Base-by-base conservation (phyloP, 352 stramenopile genomes). In the Pythium folliculosum region DNA sequence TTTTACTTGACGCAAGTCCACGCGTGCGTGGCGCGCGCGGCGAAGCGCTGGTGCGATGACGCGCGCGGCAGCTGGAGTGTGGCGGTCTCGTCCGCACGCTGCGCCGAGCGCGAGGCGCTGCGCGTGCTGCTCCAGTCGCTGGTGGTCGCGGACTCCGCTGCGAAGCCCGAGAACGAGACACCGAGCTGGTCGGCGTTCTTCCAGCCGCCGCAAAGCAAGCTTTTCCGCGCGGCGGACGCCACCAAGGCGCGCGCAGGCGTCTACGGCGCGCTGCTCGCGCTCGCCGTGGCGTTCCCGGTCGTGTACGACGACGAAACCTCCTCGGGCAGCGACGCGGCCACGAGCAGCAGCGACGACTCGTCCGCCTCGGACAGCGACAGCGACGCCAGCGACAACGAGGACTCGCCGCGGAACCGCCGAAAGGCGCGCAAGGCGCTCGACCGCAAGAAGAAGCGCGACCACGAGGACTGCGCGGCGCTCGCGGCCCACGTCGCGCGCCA, bases 251-350 rank as follows among this genome's bases (percentile, higher is more conserved):
- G 85, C 43, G 82, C 82, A 38, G 80, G 81, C 60, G 68, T 88
- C 12, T 87, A 80, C 54, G 82, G 78, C 1, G 59, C 64, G 3
- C 38, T 87, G 37, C 56, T 87, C 23, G 61, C 76, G 27, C 69
- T 91, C 54, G 78, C 77, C 3, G 62, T 91, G 23, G 75, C 80
- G 32, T 91, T 81, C 62, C 82, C 82, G 0, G 67, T 91, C 30
- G 63, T 77, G 22, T 62, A 72, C 10, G 65, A 69, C 10, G 68
- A 78, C 19, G 67, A 74, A 2, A 69, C 80, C n/a, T 32, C 27
- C 2, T 60, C 59, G 21, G 65, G 73, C 8, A 48, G 32, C 6
- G 69, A 22, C 67, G 67, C 17, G 52, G 69, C 77, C 47, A 80
- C 68, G 52, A 43, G 37, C 37, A 80, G 73, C 38, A 70, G 67